phyloP scores from a whole-genome alignment of 352 stramenopile genomes.

The Phytophthora pisi region DNA sequence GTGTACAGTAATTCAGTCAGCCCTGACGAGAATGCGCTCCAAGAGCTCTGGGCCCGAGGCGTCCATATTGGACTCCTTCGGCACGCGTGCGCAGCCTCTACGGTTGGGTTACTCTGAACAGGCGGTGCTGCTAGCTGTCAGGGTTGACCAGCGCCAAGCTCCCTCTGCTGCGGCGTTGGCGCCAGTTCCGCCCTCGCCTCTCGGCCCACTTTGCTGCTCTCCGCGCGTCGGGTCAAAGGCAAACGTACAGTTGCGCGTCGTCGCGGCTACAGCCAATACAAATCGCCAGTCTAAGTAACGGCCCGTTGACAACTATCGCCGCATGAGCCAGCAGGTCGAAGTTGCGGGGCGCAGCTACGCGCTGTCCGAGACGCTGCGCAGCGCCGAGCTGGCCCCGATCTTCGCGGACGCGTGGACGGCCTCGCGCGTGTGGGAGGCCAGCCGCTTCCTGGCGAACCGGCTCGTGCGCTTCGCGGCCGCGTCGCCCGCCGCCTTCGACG shows the following conservation, averaged over 20 bases:
- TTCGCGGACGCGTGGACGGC: constrained; percentile 86
- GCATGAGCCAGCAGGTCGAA: constrained; percentile 39
- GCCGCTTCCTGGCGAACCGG: constrained; percentile 65
- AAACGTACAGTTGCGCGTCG: no score
- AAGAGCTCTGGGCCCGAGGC: background rate
- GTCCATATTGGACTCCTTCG: no score
- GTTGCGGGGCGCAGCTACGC: constrained; percentile 54
- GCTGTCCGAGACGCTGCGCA: constrained; percentile 81
- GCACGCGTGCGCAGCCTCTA: no score
- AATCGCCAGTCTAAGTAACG: no score
- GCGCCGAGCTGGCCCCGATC: constrained; percentile 74
- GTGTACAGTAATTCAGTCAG: background rate
- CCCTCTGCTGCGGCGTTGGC: constrained; percentile 1
- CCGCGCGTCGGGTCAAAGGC: no score
- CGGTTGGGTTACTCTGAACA: constrained; percentile 8
- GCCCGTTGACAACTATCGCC: background rate
- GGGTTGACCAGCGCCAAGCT: constrained; percentile 5
- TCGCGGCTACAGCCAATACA: no score
- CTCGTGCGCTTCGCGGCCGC: constrained; percentile 50
- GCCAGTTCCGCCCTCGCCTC: constrained; percentile 12
- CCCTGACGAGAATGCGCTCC: background rate
- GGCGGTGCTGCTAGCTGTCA: constrained; percentile 10
- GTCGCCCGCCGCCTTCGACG: constrained; percentile 22
- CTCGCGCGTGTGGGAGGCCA: constrained; percentile 76
- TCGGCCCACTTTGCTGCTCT: no score